Evolutionary conservation across 306 rosid genomes (phyloP).

Genomic region (Canavalia ensiformis): DNA sequence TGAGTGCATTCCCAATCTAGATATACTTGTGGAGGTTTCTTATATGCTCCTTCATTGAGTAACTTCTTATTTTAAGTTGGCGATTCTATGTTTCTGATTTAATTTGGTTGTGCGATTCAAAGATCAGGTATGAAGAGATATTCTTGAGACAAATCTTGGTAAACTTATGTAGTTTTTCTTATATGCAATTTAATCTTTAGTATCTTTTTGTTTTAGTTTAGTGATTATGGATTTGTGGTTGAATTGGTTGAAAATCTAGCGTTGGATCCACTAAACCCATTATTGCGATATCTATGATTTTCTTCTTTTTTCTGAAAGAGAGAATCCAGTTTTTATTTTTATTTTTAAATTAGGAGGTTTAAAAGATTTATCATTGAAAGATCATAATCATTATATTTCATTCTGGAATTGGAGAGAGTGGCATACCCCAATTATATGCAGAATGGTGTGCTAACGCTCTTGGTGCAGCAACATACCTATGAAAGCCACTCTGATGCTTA

Average conservation of each 20-base stretch:
- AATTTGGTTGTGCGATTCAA: not conserved
- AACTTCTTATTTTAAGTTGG: not conserved
- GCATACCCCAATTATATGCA: not conserved
- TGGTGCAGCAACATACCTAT: not conserved
- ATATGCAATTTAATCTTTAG: constrained; percentile 28
- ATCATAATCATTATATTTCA: constrained; percentile 23
- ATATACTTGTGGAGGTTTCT: constrained; percentile 1
- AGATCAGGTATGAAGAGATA: not conserved
- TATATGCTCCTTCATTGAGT: constrained; percentile 3
- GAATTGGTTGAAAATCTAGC: constrained; percentile 21
- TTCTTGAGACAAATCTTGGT: constrained; percentile 40
- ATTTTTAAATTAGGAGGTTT: constrained; percentile 17
- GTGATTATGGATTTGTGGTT: constrained; percentile 3
- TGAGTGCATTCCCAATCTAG: not conserved
- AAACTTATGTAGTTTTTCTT: constrained; percentile 1
- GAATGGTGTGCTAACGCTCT: not conserved
- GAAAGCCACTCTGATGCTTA: not conserved
- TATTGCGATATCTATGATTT: constrained; percentile 27
- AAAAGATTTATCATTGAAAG: not conserved
- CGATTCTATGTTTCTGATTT: not conserved
- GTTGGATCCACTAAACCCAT: constrained; percentile 4
- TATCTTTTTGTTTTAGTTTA: constrained; percentile 8
- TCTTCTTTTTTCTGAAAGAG: constrained; percentile 4
- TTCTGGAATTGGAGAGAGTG: not conserved
- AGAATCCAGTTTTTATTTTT: constrained; percentile 31